Evolutionary conservation across 208 protist species (phyloP).

Genomic region (Zelonia costaricensis): DNA sequence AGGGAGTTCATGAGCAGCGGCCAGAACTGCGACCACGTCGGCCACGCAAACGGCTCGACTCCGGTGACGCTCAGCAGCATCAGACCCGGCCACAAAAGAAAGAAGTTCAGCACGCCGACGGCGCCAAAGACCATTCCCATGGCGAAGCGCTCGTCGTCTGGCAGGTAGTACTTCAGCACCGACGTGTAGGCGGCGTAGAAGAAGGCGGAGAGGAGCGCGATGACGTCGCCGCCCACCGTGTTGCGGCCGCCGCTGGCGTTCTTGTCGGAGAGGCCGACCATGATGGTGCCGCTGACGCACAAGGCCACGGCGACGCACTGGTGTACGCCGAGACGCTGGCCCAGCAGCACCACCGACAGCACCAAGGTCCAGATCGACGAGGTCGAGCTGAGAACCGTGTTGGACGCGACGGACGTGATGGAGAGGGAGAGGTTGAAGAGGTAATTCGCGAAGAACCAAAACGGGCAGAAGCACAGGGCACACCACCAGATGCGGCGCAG

Average conservation of each 20-base stretch:
- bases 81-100: slow-evolving; percentile 79
- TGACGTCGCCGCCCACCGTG: slow-evolving; percentile 61
- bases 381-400: slow-evolving; percentile 88
- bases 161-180: slow-evolving; percentile 74
- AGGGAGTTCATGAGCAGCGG: slow-evolving; percentile 81
- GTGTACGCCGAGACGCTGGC: slow-evolving; percentile 44
- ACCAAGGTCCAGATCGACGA: slow-evolving; percentile 87
- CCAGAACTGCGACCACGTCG: slow-evolving; percentile 59
- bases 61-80: slow-evolving; percentile 51
- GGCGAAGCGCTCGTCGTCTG: slow-evolving; percentile 80
- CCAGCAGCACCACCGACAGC: slow-evolving; percentile 74
- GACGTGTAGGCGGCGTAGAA: slow-evolving; percentile 92
- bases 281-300: slow-evolving; percentile 59
- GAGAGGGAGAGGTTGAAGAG: slow-evolving; percentile 91
- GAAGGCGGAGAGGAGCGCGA: slow-evolving; percentile 79
- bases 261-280: slow-evolving; percentile 72
- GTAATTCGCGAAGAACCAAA: slow-evolving; percentile 93
- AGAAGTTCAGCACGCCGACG: slow-evolving; percentile 77
- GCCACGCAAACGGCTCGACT: slow-evolving; percentile 72
- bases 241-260: slow-evolving; percentile 21
- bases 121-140: slow-evolving; percentile 92
- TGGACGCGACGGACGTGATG: slow-evolving; percentile 84
- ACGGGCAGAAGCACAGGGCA: slow-evolving; percentile 77
- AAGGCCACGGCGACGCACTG: slow-evolving; percentile 64
- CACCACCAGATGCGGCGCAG: slow-evolving; percentile 67